phyloP scores from a whole-genome alignment of 2,329 filamentous ascomycete genomes.

The Pseudodiploospora longispora region DNA sequence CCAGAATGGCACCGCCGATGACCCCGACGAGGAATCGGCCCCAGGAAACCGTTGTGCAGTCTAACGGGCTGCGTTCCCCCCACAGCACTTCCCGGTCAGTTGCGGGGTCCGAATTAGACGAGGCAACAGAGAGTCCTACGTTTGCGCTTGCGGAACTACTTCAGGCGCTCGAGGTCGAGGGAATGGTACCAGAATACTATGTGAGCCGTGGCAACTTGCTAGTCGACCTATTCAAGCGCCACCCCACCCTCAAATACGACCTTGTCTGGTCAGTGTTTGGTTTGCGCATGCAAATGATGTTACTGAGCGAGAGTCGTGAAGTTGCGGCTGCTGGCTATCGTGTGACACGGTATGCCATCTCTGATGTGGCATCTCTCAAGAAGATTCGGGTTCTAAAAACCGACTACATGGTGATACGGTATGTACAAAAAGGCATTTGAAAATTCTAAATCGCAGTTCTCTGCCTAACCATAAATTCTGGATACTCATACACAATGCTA shows the following conservation, averaged over 20 bases:
- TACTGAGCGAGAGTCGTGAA: slow-evolving; percentile 90
- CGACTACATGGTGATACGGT: slow-evolving; percentile 76
- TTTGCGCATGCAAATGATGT: slow-evolving; percentile 86
- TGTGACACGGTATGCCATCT: slow-evolving; percentile 89
- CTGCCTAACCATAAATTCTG: neutral
- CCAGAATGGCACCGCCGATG: slow-evolving; percentile 35
- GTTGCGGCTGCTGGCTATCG: slow-evolving; percentile 92
- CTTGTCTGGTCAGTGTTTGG: slow-evolving; percentile 95
- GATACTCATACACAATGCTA: slow-evolving; percentile 6
- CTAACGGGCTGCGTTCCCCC: slow-evolving; percentile 47
- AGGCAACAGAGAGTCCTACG: slow-evolving; percentile 76
- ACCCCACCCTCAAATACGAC: slow-evolving; percentile 93
- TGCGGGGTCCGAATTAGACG: slow-evolving; percentile 55
- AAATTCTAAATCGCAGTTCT: neutral
- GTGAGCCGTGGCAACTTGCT: slow-evolving; percentile 85
- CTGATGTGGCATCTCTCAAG: slow-evolving; percentile 79
- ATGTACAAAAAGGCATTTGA: slow-evolving; percentile 1
- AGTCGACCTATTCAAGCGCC: slow-evolving; percentile 91
- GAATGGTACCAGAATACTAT: slow-evolving; percentile 89
- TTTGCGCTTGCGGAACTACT: slow-evolving; percentile 85
- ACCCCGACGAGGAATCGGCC: slow-evolving; percentile 47
- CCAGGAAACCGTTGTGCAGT: slow-evolving; percentile 36
- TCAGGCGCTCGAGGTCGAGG: slow-evolving; percentile 79
- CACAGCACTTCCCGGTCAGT: slow-evolving; percentile 47
- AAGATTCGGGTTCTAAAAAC: slow-evolving; percentile 84